Conservation (phyloP, 2,329 filamentous ascomycete genomes). For the Capronia americana region DNA sequence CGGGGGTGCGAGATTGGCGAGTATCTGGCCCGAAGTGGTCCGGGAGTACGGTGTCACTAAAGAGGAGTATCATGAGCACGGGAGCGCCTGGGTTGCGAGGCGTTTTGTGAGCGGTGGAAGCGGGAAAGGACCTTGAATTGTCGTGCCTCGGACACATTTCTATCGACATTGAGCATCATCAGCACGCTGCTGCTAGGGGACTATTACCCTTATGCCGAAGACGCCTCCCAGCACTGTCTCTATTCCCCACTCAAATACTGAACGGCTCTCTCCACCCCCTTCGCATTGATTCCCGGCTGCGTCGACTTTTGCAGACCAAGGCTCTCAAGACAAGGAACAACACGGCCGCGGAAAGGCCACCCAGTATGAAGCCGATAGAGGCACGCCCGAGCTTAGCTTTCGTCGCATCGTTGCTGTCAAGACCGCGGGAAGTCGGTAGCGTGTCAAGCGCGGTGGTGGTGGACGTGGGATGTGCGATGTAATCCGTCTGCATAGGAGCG, state of each 20-base stretch:
- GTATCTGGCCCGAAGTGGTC: constrained; percentile 66
- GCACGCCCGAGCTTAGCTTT: neutral
- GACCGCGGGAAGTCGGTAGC: neutral
- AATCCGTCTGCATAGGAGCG: constrained; percentile 3
- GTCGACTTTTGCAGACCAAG: neutral
- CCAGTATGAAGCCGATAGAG: neutral
- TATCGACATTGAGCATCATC: neutral
- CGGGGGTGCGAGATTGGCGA: constrained; percentile 78
- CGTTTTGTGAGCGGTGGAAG: constrained; percentile 60
- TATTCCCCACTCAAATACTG: neutral
- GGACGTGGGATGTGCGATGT: neutral
- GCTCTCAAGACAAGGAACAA: neutral
- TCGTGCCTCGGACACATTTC: neutral
- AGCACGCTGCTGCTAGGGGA: neutral
- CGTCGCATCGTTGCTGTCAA: neutral
- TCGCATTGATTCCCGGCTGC: neutral
- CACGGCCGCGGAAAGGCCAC: neutral
- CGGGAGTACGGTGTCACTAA: constrained; percentile 77
- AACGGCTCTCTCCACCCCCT: constrained; percentile 3
- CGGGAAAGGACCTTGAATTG: constrained; percentile 5
- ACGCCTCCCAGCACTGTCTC: neutral
- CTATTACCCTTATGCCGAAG: neutral
- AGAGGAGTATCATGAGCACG: constrained; percentile 88
- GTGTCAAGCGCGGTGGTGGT: neutral
- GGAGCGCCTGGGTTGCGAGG: constrained; percentile 73